Base-by-base conservation (phyloP, 2,329 filamentous ascomycete genomes). In the Zalaria sp. region DNA sequence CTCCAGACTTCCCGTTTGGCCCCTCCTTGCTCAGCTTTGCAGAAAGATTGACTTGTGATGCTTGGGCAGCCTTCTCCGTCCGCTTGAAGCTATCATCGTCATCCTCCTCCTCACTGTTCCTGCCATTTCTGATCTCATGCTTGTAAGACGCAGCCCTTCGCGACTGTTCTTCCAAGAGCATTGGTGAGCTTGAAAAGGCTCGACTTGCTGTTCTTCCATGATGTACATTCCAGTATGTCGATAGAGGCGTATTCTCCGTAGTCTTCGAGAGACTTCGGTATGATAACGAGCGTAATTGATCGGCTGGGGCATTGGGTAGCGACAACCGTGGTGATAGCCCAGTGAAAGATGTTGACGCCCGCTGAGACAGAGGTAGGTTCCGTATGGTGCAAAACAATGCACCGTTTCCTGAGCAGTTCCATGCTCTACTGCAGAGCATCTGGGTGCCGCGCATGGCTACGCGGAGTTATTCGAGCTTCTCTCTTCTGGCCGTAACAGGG, bases 11-110 rank as follows among this genome's bases (percentile, higher is more conserved):
- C 4, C 60, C 59, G 35, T 62, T 57, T 46, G 67, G 60, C 18
- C 83, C 81, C 49, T 93, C 85, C 57, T 88, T 94, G 37, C 83
- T 86, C 39, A 98, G 68, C 49, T 83, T 84, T 9, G 91, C 91
- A 48, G 81, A 80, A 52, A 96, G 68, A 58, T 98, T 93, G 51
- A 98, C 72, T 56, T 96, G 82, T 2, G 88, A 83, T 7, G 88
- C 91, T 54, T 86, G 79, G 8, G 80, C 75, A 29, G 88, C 91
- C 61, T 81, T 89, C 58, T 93, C 89, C 44, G 84, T 88, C 52
- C 76, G 71, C 48, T 72, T 72, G 57, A 87, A 85, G 25, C 71
- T 75, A 41, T 75, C 67, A 37, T 76, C 74, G 27, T 65, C 61
- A 32, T 64, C 61, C 6, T 55, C 53, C 10, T 59, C 56, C 27